Evolutionary conservation across 129 eudicot species (phyloP), one percentile per base, ranked within the genome.

Genomic region (Sambucus nigra): DNA sequence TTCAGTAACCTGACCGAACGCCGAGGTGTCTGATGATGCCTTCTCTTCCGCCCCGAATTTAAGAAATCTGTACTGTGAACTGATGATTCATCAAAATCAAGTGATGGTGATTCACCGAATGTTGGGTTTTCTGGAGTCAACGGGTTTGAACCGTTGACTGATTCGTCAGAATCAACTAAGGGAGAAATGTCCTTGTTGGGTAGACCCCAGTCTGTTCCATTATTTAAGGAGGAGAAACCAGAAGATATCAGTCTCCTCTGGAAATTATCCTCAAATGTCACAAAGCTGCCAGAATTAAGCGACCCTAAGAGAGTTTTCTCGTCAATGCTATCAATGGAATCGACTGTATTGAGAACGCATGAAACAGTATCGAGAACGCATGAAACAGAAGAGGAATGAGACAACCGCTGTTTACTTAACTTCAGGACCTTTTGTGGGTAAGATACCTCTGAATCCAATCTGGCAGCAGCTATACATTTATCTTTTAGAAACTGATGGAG

Each of bases 401-500:
- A 55, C 5, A 47, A 45, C 41, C 59, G 64, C 18, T 71, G 42
- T 35, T 51, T 61, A 14, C 48, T 69, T 12, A 14, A n/a, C 13
- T 70, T 60, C 35, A 38, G 4, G 0, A 4, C 38, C 10, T 29
- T 54, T 56, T 51, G 44, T 22, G 11, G 61, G 32, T 23, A 14
- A 13, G 42, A 35, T 35, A 35, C 42, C 18, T 35, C 35, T 8
- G 54, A 54, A 26, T 22, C 62, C 65, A 51, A 62, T 57, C 50
- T 53, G 27, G 66, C 4, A n/a, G 56, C 27, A 28, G 65, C 13
- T 59, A 27, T 55, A 20, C 58, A 55, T 61, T 58, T 52, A 28
- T 69, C 76, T 31, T 60, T 69, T 31, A 59, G 44, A 25, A 69
- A 69, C 51, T 61, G 68, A 66, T 61, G 67, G 50, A 66, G 70